Evolutionary conservation across 495 filamentous ascomycete species (phyloP).

Genomic region (Friedmanniomyces simplex): DNA sequence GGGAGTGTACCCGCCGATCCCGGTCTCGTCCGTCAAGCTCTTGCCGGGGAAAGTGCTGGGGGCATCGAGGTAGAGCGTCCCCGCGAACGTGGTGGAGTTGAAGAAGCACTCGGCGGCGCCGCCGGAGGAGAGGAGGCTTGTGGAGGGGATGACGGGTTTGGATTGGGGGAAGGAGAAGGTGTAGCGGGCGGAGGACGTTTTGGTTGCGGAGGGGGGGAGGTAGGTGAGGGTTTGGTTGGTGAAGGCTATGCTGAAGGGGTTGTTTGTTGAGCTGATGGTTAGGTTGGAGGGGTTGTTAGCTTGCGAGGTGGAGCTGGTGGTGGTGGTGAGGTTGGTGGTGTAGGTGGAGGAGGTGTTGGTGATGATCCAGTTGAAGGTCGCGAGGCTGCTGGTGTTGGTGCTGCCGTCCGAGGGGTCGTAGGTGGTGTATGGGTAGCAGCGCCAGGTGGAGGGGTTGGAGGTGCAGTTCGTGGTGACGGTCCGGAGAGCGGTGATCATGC

Average conservation of each 20-base stretch:
- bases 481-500: conserved; percentile 44
- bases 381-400: conserved; percentile 21
- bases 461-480: conserved; percentile 42
- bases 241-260: conserved; percentile 41
- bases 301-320: background rate
- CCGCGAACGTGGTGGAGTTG: conserved; percentile 40
- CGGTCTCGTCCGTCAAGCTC: background rate
- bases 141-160: conserved; percentile 36
- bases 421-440: conserved; percentile 44
- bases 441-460: conserved; percentile 39
- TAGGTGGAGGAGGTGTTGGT: conserved; percentile 20
- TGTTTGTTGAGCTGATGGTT: conserved; percentile 30
- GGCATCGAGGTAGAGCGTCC: conserved; percentile 40
- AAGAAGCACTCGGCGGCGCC: conserved; percentile 38
- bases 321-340: conserved; percentile 3
- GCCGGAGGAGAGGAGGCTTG: conserved; percentile 26
- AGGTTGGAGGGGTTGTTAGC: conserved; percentile 7
- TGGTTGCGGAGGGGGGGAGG: conserved; percentile 26
- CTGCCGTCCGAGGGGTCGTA: conserved; percentile 31
- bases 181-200: conserved; percentile 36
- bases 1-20: conserved; percentile 15
- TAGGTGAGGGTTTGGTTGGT: conserved; percentile 29
- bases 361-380: conserved; percentile 51
- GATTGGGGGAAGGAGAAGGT: conserved; percentile 37
- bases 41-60: conserved; percentile 13